Evolutionary conservation across 2,329 filamentous ascomycete species (phyloP), one percentile per base, ranked within the genome.

Genomic region (Raffaelea ambrosiae): DNA sequence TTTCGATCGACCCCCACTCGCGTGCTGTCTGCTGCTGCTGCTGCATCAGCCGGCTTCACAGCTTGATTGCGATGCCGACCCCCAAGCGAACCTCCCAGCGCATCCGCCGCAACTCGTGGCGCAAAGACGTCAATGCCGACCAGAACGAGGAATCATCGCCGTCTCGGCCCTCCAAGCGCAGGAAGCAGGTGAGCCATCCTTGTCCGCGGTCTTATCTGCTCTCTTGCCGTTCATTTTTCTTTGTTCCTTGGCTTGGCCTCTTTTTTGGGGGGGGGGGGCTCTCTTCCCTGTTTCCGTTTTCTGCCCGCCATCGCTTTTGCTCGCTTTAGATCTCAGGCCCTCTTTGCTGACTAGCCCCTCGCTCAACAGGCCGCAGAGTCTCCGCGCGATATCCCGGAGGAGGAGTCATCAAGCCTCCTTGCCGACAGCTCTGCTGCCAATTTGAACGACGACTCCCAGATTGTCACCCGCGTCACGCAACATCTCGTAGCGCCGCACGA

Each of bases 141-240:
- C 55, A 55, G 36, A 56, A 53, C 44, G 70, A 75, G 40, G 69
- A 73, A 42, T 77, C 78, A 22, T 83, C 79, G 4, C 79, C 79
- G 14, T 76, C 72, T 50, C 73, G 78, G 47, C 79, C 79, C n/a
- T 67, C 72, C 11, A 83, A 83, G 67, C 77, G 79, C 59, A 76
- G 79, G 65, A 83, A 74, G 67, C 79, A 77, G 72, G 77, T 78
- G 63, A 43, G 62, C 54, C 4, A 3, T 16, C 23, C 3, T 14
- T 42, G 18, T 39, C 2, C n/a, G n/a, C n/a, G n/a, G n/a, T n/a
- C n/a, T n/a, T n/a, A n/a, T n/a, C n/a, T n/a, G n/a, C n/a, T n/a
- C n/a, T n/a, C n/a, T n/a, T n/a, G n/a, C n/a, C n/a, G n/a, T n/a
- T n/a, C n/a, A 16, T 16, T 42, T 45, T 47, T n/a, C 13, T 23